These are phyloP conservation scores for Sugiyamaella xylanicola DNA, from an alignment of 1,139 yeast species.

Conservation along the genomic window DNA sequence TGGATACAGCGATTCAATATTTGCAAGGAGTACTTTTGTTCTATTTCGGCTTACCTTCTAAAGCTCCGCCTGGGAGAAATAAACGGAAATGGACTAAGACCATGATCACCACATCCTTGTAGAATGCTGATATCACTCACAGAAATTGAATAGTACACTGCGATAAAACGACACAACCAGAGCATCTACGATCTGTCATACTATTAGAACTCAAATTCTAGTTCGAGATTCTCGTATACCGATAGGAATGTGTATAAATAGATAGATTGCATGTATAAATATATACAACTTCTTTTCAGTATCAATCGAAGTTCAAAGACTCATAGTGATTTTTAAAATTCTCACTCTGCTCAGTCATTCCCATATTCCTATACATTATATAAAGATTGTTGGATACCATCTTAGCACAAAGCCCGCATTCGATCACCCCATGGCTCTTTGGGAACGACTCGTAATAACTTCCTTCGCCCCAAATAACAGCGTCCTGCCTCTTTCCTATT, in stretches of 20 bases:
- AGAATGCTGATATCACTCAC: no score
- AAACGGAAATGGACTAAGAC: no score
- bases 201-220: no score
- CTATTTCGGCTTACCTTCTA: no score
- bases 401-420: conserved; percentile 48
- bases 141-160: no score
- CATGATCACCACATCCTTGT: no score
- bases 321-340: conserved; percentile 36
- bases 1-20: no score
- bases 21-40: no score
- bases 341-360: conserved; percentile 40
- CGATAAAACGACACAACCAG: no score
- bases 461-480: conserved; percentile 67
- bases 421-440: conserved; percentile 41
- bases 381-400: conserved; percentile 44
- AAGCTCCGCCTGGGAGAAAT: no score
- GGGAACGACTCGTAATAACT: conserved; percentile 45
- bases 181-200: no score
- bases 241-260: conserved; percentile 1
- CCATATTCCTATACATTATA: conserved; percentile 46
- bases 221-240: no score
- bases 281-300: not conserved
- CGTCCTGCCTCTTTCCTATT: conserved; percentile 53
- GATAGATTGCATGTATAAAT: not conserved
- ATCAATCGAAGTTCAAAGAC: conserved; percentile 25